phyloP scores from a whole-genome alignment of 805 yeast genomes.

The Candida palmyrensis region DNA sequence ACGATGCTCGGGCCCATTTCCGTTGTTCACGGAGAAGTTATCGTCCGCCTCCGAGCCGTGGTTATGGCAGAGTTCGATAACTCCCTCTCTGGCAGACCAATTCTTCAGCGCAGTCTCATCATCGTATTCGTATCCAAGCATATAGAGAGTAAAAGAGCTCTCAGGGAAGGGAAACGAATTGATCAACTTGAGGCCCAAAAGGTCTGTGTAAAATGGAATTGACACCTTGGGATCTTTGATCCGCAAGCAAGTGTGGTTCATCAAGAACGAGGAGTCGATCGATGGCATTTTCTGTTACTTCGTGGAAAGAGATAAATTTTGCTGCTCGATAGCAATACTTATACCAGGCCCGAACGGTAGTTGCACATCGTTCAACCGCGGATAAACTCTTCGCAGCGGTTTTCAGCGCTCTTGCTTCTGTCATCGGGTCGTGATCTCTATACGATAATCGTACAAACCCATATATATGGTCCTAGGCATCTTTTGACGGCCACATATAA shows the following conservation, averaged over 20 bases:
- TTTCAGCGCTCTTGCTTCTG: too few species aligned
- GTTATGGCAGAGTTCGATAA: conserved; percentile 79
- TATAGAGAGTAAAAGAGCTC: conserved; percentile 59
- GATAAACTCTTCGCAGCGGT: too few species aligned
- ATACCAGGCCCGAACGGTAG: too few species aligned
- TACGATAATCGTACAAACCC: too few species aligned
- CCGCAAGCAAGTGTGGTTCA: conserved; percentile 74
- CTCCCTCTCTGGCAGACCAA: conserved; percentile 54
- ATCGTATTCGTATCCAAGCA: conserved; percentile 54
- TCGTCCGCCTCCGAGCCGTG: conserved; percentile 64
- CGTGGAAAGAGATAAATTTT: too few species aligned
- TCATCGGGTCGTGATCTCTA: too few species aligned
- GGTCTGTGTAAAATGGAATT: conserved; percentile 64
- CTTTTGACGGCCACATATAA: too few species aligned
- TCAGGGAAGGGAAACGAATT: conserved; percentile 48
- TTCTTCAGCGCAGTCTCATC: conserved; percentile 29
- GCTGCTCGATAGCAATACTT: too few species aligned
- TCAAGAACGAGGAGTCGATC: conserved; percentile 31
- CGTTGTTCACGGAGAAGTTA: conserved; percentile 60
- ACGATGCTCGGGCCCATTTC: conserved; percentile 77
- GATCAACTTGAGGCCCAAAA: conserved; percentile 69
- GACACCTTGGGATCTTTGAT: conserved; percentile 76
- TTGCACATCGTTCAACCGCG: too few species aligned
- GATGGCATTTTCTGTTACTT: conserved; percentile 26
- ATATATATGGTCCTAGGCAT: too few species aligned